phyloP scores from a whole-genome alignment of 1,284 basidiomycete genomes.

The Cryptococcus sp. region DNA sequence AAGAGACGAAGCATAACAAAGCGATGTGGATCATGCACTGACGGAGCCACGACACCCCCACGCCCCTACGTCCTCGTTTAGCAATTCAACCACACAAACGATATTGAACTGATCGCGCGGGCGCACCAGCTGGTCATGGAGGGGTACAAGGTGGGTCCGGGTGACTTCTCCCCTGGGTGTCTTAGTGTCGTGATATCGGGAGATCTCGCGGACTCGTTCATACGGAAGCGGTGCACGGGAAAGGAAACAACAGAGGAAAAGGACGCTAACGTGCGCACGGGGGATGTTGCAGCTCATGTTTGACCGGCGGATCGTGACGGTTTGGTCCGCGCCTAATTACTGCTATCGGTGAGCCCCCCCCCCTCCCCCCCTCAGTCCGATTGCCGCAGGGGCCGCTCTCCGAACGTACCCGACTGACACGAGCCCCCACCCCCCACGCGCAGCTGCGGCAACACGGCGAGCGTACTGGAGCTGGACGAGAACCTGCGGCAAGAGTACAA shows the following conservation, averaged over 20 bases:
- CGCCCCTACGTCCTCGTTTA: slow-evolving; percentile 1
- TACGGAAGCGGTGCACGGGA: no score
- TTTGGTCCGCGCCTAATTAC: slow-evolving; percentile 98
- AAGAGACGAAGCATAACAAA: no score
- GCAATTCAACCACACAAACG: slow-evolving; percentile 83
- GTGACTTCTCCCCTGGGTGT: neutral
- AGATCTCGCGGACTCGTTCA: neutral
- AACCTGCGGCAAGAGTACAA: slow-evolving; percentile 87
- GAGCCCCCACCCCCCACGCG: slow-evolving; percentile 43
- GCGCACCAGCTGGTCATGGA: slow-evolving; percentile 99
- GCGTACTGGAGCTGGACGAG: slow-evolving; percentile 87
- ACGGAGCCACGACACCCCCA: no score
- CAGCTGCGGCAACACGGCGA: slow-evolving; percentile 87
- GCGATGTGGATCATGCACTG: neutral
- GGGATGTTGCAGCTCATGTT: slow-evolving; percentile 68
- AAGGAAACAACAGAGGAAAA: neutral
- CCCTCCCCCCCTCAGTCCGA: neutral
- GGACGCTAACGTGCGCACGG: neutral
- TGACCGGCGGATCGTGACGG: slow-evolving; percentile 90
- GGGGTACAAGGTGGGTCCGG: slow-evolving; percentile 73
- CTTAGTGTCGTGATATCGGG: neutral
- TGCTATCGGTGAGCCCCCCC: slow-evolving; percentile 74
- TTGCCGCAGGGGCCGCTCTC: neutral
- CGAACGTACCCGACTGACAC: slow-evolving; percentile 8
- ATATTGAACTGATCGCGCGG: slow-evolving; percentile 89